phyloP scores from a whole-genome alignment of 805 yeast species.

The Debaryomyces tyrocola region DNA sequence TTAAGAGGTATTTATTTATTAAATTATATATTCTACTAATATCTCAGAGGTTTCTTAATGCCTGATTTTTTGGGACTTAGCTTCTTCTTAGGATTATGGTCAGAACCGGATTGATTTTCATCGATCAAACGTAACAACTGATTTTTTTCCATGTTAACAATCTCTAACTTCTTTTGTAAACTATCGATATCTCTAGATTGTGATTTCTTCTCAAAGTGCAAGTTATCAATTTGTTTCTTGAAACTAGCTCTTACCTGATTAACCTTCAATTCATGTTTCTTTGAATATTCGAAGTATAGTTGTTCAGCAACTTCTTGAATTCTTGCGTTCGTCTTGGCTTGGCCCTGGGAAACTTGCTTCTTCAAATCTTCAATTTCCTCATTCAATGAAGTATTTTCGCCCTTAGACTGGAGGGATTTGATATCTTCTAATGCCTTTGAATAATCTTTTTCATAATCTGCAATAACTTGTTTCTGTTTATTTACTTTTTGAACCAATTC shows the following conservation, averaged over 20 bases:
- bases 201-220: constrained; percentile 44
- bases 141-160: constrained; percentile 46
- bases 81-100: not conserved
- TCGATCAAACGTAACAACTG: constrained; percentile 47
- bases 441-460: constrained; percentile 16
- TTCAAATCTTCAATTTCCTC: constrained; percentile 9
- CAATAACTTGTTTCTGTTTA: constrained; percentile 12
- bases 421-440: constrained; percentile 11
- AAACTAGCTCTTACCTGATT: constrained; percentile 44
- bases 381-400: constrained; percentile 7
- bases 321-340: constrained; percentile 51
- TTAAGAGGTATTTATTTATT: not conserved
- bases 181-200: constrained; percentile 54
- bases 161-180: constrained; percentile 32
- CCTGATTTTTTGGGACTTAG: constrained; percentile 13
- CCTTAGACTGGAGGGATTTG: constrained; percentile 4
- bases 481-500: constrained; percentile 26
- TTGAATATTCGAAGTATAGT: constrained; percentile 69
- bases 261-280: constrained; percentile 75
- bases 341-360: constrained; percentile 7
- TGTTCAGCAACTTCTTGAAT: constrained; percentile 67
- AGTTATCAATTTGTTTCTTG: constrained; percentile 38
- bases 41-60: constrained; percentile 1
- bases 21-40: not conserved
- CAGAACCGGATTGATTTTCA: constrained; percentile 3